Evolutionary conservation across 169 alveolate genomes (phyloP).

Genomic region (Sarcocystis neurona): DNA sequence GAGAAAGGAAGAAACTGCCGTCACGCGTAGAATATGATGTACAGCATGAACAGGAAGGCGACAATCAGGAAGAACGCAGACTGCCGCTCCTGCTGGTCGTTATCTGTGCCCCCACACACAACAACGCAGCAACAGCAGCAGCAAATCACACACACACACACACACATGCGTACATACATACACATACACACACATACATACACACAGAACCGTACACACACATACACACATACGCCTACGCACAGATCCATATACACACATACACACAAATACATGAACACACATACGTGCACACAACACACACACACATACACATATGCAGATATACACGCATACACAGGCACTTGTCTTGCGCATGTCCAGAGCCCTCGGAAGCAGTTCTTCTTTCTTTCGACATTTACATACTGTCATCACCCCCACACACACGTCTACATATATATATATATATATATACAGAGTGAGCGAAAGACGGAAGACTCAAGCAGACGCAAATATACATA

Average conservation of each 20-base stretch:
- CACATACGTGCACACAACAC: not conserved
- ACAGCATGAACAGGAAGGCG: not conserved
- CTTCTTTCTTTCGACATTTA: too few species aligned
- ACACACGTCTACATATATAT: too few species aligned
- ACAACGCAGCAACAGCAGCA: not conserved
- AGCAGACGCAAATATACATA: not conserved
- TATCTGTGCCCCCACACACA: not conserved
- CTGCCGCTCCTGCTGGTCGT: constrained; percentile 25
- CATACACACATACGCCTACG: not conserved
- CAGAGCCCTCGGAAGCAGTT: too few species aligned
- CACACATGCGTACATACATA: not conserved
- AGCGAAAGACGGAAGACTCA: too few species aligned
- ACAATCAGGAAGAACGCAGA: constrained; percentile 6
- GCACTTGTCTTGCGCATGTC: too few species aligned
- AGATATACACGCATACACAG: not conserved
- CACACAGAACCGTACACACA: not conserved
- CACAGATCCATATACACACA: not conserved
- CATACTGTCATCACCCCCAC: too few species aligned
- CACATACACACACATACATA: not conserved
- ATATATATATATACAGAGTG: too few species aligned
- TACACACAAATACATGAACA: too few species aligned
- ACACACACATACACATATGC: not conserved
- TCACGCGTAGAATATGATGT: constrained; percentile 1
- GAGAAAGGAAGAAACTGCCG: not conserved
- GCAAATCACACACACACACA: not conserved